A percentile compares a stretch with the other conserved stretches of the same genome.
phyloP scores from a whole-genome alignment of 371 early-diverging fungal species.

The Batrachochytrium dendrobatidis region DNA sequence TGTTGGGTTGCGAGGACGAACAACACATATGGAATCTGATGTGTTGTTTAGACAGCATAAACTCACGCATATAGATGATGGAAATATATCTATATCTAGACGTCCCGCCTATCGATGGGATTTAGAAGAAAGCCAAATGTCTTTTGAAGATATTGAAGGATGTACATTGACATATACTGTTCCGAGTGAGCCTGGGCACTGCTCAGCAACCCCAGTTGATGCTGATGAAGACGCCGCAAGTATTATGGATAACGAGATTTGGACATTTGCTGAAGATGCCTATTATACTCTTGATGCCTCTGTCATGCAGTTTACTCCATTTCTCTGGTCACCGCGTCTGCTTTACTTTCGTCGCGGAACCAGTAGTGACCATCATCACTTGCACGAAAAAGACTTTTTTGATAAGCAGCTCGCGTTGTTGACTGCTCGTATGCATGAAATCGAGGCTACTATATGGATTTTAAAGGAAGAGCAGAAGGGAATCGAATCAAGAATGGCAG shows the following conservation, averaged over 20 bases:
- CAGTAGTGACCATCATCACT: constrained; percentile 17
- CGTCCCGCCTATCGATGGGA: constrained; percentile 13
- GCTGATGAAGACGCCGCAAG: constrained; percentile 13
- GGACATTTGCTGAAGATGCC: not conserved
- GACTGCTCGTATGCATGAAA: constrained; percentile 45
- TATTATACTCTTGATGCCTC: not conserved
- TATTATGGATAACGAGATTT: not conserved
- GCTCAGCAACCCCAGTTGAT: not conserved
- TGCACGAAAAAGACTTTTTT: constrained; percentile 39
- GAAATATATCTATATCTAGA: not conserved
- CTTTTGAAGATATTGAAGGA: constrained; percentile 12
- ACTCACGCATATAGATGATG: constrained; percentile 6
- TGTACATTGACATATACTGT: not conserved
- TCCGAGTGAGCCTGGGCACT: not conserved
- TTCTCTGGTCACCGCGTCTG: constrained; percentile 51
- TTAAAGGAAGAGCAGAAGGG: constrained; percentile 29
- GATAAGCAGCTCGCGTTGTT: constrained; percentile 49
- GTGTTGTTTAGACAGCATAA: constrained; percentile 27
- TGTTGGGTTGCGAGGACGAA: constrained; percentile 36
- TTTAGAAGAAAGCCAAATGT: not conserved
- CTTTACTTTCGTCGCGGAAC: constrained; percentile 54
- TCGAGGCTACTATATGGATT: constrained; percentile 53
- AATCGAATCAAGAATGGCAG: constrained; percentile 28
- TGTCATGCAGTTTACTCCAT: constrained; percentile 25
- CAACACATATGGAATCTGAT: constrained; percentile 34